Base-by-base conservation (phyloP, 257 asterid genomes). In the Gardenia jasminoides region DNA sequence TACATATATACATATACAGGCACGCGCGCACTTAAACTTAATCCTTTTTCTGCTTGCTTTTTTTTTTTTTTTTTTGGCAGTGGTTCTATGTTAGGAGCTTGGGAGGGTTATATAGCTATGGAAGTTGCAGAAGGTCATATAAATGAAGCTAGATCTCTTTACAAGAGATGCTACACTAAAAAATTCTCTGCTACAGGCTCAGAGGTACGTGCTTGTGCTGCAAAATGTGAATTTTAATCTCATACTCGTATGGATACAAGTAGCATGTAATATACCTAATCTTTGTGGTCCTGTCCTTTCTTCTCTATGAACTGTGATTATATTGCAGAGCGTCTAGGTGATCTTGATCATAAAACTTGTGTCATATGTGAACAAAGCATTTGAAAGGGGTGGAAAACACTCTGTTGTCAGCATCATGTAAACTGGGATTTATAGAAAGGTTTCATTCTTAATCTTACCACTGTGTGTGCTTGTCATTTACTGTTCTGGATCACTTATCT, bases 101-200 rank as follows among this genome's bases (percentile, higher is more conserved):
- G 98, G 99, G 90, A 84, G 82, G 87, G 87, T 81, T 96, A 92
- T 81, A 89, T 96, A 79, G 83, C 88, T 71, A 87, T 91, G 97
- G 98, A 93, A 87, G 87, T 87, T 70, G 93, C 87, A 84, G 82
- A 79, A 88, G 96, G 97, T 79, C 88, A 91, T n/a, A 79, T 87
- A 82, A 90, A 84, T 79, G 98, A 91, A 89, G 98, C 97, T 70
- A 89, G 99, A 87, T 92, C 98, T 46, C 94, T 93, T 82, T 93
- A 92, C 78, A 96, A 90, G 88, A 88, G 95, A 86, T 92, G 96
- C 89, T 96, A 92, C 83, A 89, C 91, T 84, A 96, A 88, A 85
- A 89, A 88, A 84, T 96, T 96, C 82, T 83, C 90, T 22, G 97
- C 96, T 80, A 86, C 95, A 20, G 99, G 98, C 88, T 93, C 99